These are phyloP conservation scores for Elaeis oleifera DNA, from an alignment of 202 grass and related monocot species.

Conservation along the genomic window DNA sequence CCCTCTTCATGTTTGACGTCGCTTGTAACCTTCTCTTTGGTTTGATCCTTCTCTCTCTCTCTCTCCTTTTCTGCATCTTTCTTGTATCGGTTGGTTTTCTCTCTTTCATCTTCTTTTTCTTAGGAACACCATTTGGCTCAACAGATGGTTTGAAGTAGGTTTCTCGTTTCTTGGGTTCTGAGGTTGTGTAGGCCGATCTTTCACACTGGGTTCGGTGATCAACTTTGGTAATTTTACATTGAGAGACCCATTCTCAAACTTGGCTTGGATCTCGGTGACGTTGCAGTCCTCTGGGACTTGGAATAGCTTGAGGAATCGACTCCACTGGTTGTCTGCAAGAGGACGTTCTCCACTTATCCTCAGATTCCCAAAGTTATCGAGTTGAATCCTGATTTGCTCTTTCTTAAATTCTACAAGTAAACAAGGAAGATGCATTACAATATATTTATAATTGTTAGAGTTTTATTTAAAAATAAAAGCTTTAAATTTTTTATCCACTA, in stretches of 20 bases:
- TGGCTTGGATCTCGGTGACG: conserved; percentile 26
- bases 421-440: neutral
- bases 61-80: neutral
- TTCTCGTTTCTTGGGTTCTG: neutral
- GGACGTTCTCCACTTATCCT: conserved; percentile 38
- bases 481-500: too few species aligned
- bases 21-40: too few species aligned
- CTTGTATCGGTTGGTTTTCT: neutral
- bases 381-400: conserved; percentile 55
- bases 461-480: too few species aligned
- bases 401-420: conserved; percentile 52
- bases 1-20: too few species aligned
- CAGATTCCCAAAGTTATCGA: conserved; percentile 36
- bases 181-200: neutral
- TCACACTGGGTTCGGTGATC: neutral
- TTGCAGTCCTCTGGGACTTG: conserved; percentile 38
- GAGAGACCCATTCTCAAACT: conserved; percentile 32
- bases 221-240: conserved; percentile 38
- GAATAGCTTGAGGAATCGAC: conserved; percentile 34
- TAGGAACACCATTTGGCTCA: neutral
- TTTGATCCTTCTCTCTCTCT: neutral
- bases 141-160: neutral
- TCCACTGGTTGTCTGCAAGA: conserved; percentile 19
- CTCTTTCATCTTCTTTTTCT: neutral
- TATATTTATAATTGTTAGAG: too few species aligned